These are phyloP conservation scores for Rhytidiadelphus loreus DNA, from an alignment of 225 moss, liverwort and hornwort species.

Conservation along the genomic window DNA sequence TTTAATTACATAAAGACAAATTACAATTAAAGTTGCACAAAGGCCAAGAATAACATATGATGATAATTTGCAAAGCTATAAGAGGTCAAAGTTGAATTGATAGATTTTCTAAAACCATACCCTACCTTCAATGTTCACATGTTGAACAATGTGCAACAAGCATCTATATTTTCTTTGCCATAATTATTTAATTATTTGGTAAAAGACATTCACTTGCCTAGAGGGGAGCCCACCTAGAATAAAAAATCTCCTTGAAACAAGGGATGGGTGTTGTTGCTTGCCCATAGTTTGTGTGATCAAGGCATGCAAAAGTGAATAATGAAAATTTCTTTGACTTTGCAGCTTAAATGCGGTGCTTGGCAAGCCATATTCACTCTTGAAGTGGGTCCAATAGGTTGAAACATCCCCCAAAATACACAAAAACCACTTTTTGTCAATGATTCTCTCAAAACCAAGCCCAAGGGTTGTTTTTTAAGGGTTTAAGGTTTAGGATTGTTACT, in stretches of 20 bases:
- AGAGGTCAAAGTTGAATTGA: neutral
- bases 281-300: fast-evolving
- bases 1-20: neutral
- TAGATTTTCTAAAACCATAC: neutral
- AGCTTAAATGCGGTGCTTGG: neutral
- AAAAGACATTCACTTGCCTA: neutral
- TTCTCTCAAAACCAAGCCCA: neutral
- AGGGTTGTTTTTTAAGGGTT: too few species aligned
- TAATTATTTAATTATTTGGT: too few species aligned
- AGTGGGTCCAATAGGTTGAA: neutral
- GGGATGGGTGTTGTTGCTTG: neutral
- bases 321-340: neutral
- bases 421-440: neutral
- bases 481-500: neutral
- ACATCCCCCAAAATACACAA: neutral
- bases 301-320: neutral
- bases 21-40: neutral
- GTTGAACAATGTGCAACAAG: neutral
- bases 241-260: neutral
- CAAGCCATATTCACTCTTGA: neutral
- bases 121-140: neutral
- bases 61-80: neutral
- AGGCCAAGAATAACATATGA: neutral
- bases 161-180: neutral
- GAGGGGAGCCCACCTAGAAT: neutral